Percentiles rank a stretch among this genome's conserved stretches.
These are phyloP conservation scores for Delphinella strobiligena DNA, from an alignment of 2,329 filamentous ascomycete species.

Conservation along the genomic window DNA sequence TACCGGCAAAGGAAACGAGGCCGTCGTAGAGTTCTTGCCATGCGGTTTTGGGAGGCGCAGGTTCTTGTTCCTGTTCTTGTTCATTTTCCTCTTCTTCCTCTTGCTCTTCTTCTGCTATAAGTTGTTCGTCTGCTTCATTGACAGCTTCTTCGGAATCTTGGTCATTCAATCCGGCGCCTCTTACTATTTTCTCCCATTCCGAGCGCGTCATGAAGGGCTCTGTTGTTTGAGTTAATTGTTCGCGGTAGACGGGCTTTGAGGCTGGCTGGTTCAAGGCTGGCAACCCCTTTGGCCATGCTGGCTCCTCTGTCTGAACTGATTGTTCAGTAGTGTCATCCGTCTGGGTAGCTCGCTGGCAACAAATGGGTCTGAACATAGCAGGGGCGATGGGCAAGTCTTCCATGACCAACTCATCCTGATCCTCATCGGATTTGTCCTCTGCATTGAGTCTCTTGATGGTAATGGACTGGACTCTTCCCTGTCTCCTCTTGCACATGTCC, in stretches of 20 bases:
- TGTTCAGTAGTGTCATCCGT: conserved; percentile 1
- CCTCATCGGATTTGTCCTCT: conserved; percentile 9
- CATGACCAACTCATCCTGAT: conserved; percentile 1
- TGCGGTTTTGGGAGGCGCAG: conserved; percentile 17
- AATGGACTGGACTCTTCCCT: conserved; percentile 10
- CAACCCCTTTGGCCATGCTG: too few species aligned
- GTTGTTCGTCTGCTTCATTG: conserved; percentile 4
- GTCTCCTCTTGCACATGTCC: conserved; percentile 9
- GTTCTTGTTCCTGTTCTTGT: too few species aligned
- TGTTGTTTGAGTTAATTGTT: conserved; percentile 8
- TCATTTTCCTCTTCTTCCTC: background rate
- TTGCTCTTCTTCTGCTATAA: conserved; percentile 5
- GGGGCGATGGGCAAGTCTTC: conserved; percentile 6
- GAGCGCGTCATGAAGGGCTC: background rate
- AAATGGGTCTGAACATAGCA: conserved; percentile 10
- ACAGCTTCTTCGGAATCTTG: conserved; percentile 6
- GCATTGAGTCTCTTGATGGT: conserved; percentile 11
- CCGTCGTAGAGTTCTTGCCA: conserved; percentile 24
- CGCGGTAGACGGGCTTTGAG: conserved; percentile 10
- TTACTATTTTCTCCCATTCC: conserved; percentile 6
- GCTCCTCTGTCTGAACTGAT: background rate
- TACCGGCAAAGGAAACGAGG: conserved; percentile 19
- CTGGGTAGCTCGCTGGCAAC: conserved; percentile 8
- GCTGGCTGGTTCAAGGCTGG: conserved; percentile 2
- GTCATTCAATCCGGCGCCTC: too few species aligned